phyloP scores from a whole-genome alignment of 768 basidiomycete species.

The Termitomyces sp. region DNA sequence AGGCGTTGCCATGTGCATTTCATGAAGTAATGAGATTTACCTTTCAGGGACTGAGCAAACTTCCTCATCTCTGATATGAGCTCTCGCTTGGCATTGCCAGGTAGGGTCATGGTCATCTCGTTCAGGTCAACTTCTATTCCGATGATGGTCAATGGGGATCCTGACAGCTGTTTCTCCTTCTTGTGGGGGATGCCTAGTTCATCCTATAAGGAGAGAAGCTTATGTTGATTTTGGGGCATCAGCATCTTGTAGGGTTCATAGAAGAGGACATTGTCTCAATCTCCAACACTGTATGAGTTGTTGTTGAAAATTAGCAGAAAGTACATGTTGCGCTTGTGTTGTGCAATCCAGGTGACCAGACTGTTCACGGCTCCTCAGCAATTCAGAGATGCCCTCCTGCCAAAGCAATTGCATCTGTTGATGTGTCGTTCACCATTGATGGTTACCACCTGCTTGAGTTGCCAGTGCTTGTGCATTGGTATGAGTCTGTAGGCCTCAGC shows the following conservation, averaged over 20 bases:
- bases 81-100: neutral
- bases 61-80: conserved; percentile 14
- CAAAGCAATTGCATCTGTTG: conserved; percentile 30
- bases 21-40: neutral
- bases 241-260: conserved; percentile 24
- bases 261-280: conserved; percentile 13
- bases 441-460: conserved; percentile 29
- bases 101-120: conserved; percentile 24
- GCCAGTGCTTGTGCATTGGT: conserved; percentile 26
- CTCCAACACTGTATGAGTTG: conserved; percentile 24
- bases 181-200: conserved; percentile 40
- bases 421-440: conserved; percentile 28
- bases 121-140: conserved; percentile 34
- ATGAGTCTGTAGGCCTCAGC: conserved; percentile 28
- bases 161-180: conserved; percentile 37
- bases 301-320: conserved; percentile 29
- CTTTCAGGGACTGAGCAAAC: neutral
- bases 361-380: conserved; percentile 23
- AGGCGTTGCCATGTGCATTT: conserved; percentile 25
- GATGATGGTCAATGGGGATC: conserved; percentile 28
- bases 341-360: conserved; percentile 34
- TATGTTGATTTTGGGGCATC: neutral
- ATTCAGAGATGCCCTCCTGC: conserved; percentile 20
- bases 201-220: conserved; percentile 11
- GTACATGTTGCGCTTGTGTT: conserved; percentile 10